Evolutionary conservation across 805 yeast species (phyloP).

Genomic region (Helenozyma rhizophorensis): DNA sequence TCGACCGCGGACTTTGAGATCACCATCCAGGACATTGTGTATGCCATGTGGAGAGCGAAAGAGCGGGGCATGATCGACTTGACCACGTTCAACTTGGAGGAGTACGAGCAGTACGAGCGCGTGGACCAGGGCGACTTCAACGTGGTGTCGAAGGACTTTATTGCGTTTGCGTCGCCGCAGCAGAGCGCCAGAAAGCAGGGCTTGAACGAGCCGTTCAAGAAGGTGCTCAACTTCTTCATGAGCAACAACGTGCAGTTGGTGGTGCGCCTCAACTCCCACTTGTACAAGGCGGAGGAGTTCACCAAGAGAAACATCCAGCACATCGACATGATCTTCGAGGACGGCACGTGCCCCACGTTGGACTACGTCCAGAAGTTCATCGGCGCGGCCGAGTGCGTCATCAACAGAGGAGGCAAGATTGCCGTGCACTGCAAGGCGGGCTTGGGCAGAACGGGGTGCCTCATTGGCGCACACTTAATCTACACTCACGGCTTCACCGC

Average conservation of each 20-base stretch:
- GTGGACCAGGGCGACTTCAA: constrained; percentile 98
- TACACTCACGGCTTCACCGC: constrained; percentile 98
- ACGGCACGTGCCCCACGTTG: constrained; percentile 96
- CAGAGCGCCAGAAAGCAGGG: constrained; percentile 48
- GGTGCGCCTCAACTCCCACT: constrained; percentile 86
- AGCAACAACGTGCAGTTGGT: constrained; percentile 78
- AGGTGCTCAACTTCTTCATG: constrained; percentile 74
- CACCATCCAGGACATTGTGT: constrained; percentile 90
- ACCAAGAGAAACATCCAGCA: constrained; percentile 81
- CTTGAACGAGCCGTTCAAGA: constrained; percentile 70
- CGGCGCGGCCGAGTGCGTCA: constrained; percentile 91
- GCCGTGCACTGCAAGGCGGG: constrained; percentile 99
- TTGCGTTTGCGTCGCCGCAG: constrained; percentile 97
- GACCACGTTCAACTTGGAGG: constrained; percentile 83
- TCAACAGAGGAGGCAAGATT: constrained; percentile 81
- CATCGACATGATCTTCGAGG: constrained; percentile 94
- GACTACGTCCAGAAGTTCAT: constrained; percentile 88
- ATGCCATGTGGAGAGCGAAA: constrained; percentile 97
- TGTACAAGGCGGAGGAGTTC: constrained; percentile 82
- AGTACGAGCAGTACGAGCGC: constrained; percentile 88
- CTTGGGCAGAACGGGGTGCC: constrained; percentile 94
- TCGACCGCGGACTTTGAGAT: constrained; percentile 92
- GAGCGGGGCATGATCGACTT: constrained; percentile 86
- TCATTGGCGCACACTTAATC: constrained; percentile 94
- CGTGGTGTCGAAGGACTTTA: constrained; percentile 84